Conservation (phyloP, 2,329 filamentous ascomycete genomes). For the Fonsecaea monophora region DNA sequence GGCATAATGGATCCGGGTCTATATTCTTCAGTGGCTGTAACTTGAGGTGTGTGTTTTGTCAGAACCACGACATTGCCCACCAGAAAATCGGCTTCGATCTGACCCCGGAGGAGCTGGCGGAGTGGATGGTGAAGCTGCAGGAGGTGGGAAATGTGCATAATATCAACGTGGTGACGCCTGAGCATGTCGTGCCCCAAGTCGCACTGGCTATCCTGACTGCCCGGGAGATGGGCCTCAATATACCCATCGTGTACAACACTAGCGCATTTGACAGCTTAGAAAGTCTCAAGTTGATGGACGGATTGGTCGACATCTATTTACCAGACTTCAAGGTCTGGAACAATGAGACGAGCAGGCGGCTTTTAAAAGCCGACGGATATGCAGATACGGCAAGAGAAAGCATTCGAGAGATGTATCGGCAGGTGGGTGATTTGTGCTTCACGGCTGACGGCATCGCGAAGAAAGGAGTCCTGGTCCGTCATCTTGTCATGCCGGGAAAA, state of each 20-base stretch:
- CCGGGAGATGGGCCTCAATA: conserved; percentile 68
- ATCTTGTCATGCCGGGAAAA: conserved; percentile 84
- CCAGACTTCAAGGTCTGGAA: conserved; percentile 88
- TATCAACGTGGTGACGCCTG: conserved; percentile 85
- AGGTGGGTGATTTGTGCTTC: conserved; percentile 84
- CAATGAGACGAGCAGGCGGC: conserved; percentile 66
- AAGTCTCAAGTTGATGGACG: conserved; percentile 75
- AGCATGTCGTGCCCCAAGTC: conserved; percentile 86
- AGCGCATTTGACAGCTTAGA: conserved; percentile 79
- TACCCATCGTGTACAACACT: conserved; percentile 86
- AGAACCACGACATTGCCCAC: conserved; percentile 85
- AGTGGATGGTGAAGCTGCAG: conserved; percentile 85
- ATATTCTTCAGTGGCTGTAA: conserved; percentile 84
- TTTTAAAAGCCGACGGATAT: conserved; percentile 82
- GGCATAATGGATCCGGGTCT: conserved; percentile 77
- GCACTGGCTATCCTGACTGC: conserved; percentile 77
- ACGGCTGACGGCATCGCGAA: conserved; percentile 81
- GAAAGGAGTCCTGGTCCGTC: conserved; percentile 74
- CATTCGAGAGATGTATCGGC: conserved; percentile 77
- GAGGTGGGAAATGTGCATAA: conserved; percentile 83
- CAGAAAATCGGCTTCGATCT: conserved; percentile 81
- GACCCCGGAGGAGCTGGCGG: conserved; percentile 76
- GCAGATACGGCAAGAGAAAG: conserved; percentile 74
- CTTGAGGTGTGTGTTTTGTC: conserved; percentile 74
- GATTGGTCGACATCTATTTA: conserved; percentile 84